Evolutionary conservation across 2,329 filamentous ascomycete species (phyloP), one percentile per base, ranked within the genome.

Genomic region (Pseudocercospora eumusae): DNA sequence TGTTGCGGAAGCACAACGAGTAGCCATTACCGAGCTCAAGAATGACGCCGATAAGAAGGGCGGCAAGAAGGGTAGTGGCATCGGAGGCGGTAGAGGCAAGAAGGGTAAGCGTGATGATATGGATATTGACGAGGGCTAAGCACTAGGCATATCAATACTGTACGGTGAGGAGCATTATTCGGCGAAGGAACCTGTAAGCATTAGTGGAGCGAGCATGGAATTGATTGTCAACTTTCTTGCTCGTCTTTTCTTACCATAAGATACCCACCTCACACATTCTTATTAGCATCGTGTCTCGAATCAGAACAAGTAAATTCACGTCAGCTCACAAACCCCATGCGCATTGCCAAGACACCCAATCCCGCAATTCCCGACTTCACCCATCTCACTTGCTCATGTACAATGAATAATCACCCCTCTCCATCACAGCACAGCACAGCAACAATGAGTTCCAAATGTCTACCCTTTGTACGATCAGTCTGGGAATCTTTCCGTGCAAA

Each of bases 1-100:
- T 1, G 90, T 96, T 0, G 87, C 90, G 61, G 91, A 96, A 75
- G 93, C 93, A 0, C 92, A 96, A 75, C 83, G 91, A 52, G 83
- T 90, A 59, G 90, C 93, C 0, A 86, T 90, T 55, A 85, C 83
- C 59, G 88, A 96, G 77, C 90, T 96, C 88, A 95, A 93, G 81
- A 83, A 86, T 59, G 75, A 93, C 68, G 84, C 90, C 59, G 91
- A 96, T 66, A 86, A 87, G 73, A 84, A 49, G 82, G 84, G 82
- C 80, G 80, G 80, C 21, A 77, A 81, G 80, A 31, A 80, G 79
- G 67, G 79, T 79, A 9, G 81, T 70, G 66, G 81, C 74, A 72
- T 83, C 76, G 40, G 76, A 74, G 49, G 79, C 75, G 55, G 71
- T 76, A 64, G 79, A 76, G 68, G 84, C 83, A 53, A 84, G 84